Evolutionary conservation across 768 basidiomycete genomes (phyloP).

Genomic region (Rhodotorula sphaerocarpa): DNA sequence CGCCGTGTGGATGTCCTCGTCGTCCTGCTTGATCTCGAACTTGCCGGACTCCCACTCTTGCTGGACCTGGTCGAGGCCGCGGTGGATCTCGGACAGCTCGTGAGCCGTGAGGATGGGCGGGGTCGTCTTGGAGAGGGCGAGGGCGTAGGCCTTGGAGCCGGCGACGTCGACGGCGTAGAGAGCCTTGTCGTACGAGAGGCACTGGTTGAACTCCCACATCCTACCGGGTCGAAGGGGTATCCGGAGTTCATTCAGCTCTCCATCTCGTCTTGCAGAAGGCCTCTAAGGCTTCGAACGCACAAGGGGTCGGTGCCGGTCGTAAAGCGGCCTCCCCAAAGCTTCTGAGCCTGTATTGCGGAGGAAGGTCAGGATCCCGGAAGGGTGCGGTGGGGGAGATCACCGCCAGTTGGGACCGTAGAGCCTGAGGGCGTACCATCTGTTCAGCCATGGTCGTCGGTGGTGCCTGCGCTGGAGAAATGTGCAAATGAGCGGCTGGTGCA

Average conservation of each 20-base stretch:
- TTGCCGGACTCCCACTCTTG: conserved; percentile 75
- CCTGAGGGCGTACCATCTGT: conserved; percentile 22
- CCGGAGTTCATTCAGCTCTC: too few relatives aligned
- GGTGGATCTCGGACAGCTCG: conserved; percentile 59
- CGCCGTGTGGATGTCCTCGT: conserved; percentile 98
- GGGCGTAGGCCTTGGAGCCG: conserved; percentile 93
- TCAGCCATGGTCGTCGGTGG: too few relatives aligned
- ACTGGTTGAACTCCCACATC: conserved; percentile 98
- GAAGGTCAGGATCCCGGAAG: neutral
- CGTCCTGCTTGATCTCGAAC: conserved; percentile 73
- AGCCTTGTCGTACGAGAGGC: conserved; percentile 82
- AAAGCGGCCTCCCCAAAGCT: conserved; percentile 81
- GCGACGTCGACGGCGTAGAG: conserved; percentile 87
- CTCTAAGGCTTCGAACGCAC: too few relatives aligned
- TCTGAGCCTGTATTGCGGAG: conserved; percentile 47
- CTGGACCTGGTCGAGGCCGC: conserved; percentile 64
- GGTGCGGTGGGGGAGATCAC: neutral
- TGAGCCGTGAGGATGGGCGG: conserved; percentile 67
- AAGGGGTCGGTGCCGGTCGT: conserved; percentile 81
- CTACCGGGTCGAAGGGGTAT: conserved; percentile 45
- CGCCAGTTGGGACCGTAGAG: neutral
- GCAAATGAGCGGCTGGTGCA: too few relatives aligned
- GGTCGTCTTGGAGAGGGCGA: conserved; percentile 59
- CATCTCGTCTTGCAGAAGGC: too few relatives aligned
- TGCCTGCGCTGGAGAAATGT: too few relatives aligned